Base-by-base conservation (phyloP, 2,329 filamentous ascomycete species). In the Zymoseptoria passerinii region DNA sequence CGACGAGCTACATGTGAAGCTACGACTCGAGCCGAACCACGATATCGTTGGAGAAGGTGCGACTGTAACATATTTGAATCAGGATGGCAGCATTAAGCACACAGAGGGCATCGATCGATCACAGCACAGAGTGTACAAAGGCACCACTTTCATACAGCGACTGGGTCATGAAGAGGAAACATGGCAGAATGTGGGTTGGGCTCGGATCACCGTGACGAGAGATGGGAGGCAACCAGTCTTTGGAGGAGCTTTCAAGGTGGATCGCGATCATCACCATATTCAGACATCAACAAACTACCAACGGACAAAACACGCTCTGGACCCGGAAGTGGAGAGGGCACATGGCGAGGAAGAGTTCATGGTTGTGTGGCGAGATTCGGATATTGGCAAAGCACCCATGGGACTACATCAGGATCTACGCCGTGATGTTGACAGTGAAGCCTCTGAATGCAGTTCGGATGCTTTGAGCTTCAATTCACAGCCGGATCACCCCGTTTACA, bases 321-420 rank as follows among this genome's bases (percentile, higher is more conserved):
- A 99, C 71, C 89, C 91, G 1, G 77, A 81, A 27, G 72, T 89
- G 7, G 75, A 81, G 13, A 63, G 70, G 28, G 72, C 76, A 29
- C 70, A 78, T 28, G 74, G 77, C 51, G 79, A 77, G 4, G 81
- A 85, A 29, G 89, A 95, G 61, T 87, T 83, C 70, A 94, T 99
- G 92, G 80, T 96, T 40, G 81, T 96, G 1, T 97, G 90, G 81
- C 84, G 92, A 64, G 92, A 97, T 70, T 95, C 91, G 28, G 94
- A 99, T 72, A 84, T 96, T 68, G 65, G 67, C 49, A 67, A 72
- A 18, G 67, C 71, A 59, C 70, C 67, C 61, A 44, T 65, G n/a
- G 44, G 49, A 10, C 19, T 50, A 16, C 81, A 82, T 56, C 74
- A 77, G 20, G 87, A 92, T 62, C 73, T 94, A 66, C 83, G 89